A percentile compares a stretch with the other conserved stretches of the same genome.
phyloP scores from a whole-genome alignment of 2,329 filamentous ascomycete species.

The Paramyrothecium sp. region DNA sequence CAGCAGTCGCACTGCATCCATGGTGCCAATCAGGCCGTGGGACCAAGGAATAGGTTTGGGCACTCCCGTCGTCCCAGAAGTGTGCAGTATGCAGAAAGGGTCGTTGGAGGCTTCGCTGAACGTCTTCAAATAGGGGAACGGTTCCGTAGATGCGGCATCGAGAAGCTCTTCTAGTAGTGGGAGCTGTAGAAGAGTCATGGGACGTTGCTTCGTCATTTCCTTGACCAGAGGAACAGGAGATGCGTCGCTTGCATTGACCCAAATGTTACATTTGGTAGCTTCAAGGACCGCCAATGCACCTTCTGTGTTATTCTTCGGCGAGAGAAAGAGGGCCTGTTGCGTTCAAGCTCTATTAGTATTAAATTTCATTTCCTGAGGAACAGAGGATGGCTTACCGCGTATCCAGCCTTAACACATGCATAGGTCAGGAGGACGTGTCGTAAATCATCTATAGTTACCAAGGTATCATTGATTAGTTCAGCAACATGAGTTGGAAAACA shows the following conservation, averaged over 20 bases:
- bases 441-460: slow-evolving; percentile 20
- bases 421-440: slow-evolving; percentile 26
- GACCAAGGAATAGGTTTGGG: slow-evolving; percentile 38
- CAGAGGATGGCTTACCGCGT: slow-evolving; percentile 18
- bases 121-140: slow-evolving; percentile 27
- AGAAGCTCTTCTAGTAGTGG: slow-evolving; percentile 26
- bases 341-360: too few relatives aligned
- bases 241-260: slow-evolving; percentile 20
- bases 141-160: slow-evolving; percentile 7
- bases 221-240: slow-evolving; percentile 14
- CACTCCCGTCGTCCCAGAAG: slow-evolving; percentile 39
- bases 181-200: slow-evolving; percentile 24
- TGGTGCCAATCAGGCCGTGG: slow-evolving; percentile 27
- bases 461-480: too few relatives aligned
- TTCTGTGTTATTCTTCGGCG: slow-evolving; percentile 29
- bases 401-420: slow-evolving; percentile 30
- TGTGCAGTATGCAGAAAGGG: slow-evolving; percentile 36
- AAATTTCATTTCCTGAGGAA: too few relatives aligned
- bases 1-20: slow-evolving; percentile 34
- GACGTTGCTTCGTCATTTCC: slow-evolving; percentile 17
- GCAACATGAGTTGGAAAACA: background rate
- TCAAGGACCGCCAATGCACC: slow-evolving; percentile 30
- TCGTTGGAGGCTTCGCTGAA: slow-evolving; percentile 30
- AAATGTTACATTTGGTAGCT: slow-evolving; percentile 25
- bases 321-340: slow-evolving; percentile 27